Evolutionary conservation across 305 asterid species (phyloP).

Genomic region (Fraxinus dipetala): DNA sequence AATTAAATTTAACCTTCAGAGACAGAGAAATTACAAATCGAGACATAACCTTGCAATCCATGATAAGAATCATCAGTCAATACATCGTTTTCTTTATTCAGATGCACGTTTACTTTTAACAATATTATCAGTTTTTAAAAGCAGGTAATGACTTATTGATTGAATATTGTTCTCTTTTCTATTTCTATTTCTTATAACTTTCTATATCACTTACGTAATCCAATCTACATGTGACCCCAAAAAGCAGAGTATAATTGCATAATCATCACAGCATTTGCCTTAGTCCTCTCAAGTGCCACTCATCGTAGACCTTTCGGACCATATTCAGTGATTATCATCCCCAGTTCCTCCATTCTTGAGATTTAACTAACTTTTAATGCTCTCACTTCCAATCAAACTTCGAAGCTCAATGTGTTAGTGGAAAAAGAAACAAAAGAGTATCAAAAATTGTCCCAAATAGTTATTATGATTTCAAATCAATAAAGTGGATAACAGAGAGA

Average conservation of each 20-base stretch:
- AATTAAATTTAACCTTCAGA: not conserved
- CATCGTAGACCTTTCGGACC: conserved; percentile 1
- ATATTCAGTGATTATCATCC: conserved; percentile 1
- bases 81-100: not conserved
- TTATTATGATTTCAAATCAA: conserved; percentile 1
- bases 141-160: not conserved
- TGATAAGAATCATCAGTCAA: not conserved
- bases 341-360: not conserved
- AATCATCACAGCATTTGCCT: conserved; percentile 14
- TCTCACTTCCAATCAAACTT: conserved; percentile 10
- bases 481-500: not conserved
- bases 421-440: conserved; percentile 1
- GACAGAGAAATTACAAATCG: not conserved
- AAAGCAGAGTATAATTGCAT: conserved; percentile 14
- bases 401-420: not conserved
- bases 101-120: not conserved
- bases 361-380: conserved; percentile 17
- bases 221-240: not conserved
- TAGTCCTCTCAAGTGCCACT: conserved; percentile 8
- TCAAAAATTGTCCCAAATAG: conserved; percentile 1
- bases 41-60: not conserved
- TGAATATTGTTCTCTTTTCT: not conserved
- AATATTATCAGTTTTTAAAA: not conserved
- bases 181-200: not conserved
- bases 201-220: not conserved